Conservation (phyloP, 2,329 filamentous ascomycete species). For the Plenodomus biglobosus region DNA sequence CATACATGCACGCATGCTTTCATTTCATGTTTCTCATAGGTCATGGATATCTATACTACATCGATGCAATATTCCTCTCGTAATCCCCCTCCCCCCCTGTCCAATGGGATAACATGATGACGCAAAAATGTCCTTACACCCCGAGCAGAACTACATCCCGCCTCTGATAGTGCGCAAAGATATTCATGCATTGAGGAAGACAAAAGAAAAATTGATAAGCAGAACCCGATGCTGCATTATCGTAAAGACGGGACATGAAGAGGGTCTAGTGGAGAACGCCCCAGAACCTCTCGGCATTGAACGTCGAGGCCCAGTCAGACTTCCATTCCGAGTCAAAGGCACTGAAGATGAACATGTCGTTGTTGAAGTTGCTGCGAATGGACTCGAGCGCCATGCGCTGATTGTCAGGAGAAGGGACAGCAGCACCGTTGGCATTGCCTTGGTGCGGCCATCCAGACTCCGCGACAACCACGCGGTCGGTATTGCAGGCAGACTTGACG, state of each 20-base stretch:
- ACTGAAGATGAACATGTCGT: constrained; percentile 71
- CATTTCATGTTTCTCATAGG: constrained; percentile 19
- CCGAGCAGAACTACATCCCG: too few relatives aligned
- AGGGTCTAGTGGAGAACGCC: constrained; percentile 50
- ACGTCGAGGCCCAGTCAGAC: constrained; percentile 61
- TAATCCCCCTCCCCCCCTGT: background rate
- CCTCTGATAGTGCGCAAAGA: constrained; percentile 20
- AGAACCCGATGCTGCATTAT: background rate
- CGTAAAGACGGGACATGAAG: too few relatives aligned
- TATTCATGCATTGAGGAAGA: too few relatives aligned
- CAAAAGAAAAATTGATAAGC: constrained; percentile 4
- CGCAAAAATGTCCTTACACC: constrained; percentile 1
- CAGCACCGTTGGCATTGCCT: constrained; percentile 65
- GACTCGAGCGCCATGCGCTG: constrained; percentile 67
- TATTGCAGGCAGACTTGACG: constrained; percentile 51
- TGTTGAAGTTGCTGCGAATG: constrained; percentile 62
- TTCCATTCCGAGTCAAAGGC: constrained; percentile 84
- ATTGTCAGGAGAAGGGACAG: constrained; percentile 68
- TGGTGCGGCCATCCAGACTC: constrained; percentile 83
- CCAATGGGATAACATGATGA: constrained; percentile 12
- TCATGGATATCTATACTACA: constrained; percentile 32
- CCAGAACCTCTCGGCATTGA: constrained; percentile 76
- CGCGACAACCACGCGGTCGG: constrained; percentile 70
- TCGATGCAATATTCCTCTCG: background rate
- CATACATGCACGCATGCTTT: too few relatives aligned